Percentiles rank a stretch among this genome's conserved stretches.
Evolutionary conservation across 768 basidiomycete species (phyloP).

Genomic region (Boletus reticuloceps): DNA sequence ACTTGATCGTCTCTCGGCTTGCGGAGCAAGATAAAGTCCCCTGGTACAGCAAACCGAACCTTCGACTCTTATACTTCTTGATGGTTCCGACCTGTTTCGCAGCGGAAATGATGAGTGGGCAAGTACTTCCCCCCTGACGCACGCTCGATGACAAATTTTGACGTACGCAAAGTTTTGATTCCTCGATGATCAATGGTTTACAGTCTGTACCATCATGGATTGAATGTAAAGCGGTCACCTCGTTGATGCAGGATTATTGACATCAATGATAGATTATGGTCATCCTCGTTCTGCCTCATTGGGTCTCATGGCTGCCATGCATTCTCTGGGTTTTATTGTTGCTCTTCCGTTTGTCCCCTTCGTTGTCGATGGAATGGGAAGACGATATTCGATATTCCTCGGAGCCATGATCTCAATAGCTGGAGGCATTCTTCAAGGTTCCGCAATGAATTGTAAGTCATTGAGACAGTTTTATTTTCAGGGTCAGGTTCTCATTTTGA

Average conservation of each 20-base stretch:
- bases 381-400: constrained; percentile 9
- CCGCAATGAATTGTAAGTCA: constrained; percentile 8
- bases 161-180: constrained; percentile 16
- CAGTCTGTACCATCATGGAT: constrained; percentile 60
- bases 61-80: constrained; percentile 52
- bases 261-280: constrained; percentile 43
- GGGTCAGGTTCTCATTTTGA: background rate
- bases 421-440: constrained; percentile 8
- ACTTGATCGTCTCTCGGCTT: constrained; percentile 19
- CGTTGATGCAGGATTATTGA: background rate
- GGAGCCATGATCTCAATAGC: constrained; percentile 4
- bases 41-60: constrained; percentile 62
- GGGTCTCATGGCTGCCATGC: constrained; percentile 57
- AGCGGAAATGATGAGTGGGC: constrained; percentile 13
- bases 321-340: constrained; percentile 54
- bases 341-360: constrained; percentile 41
- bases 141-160: background rate
- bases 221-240: constrained; percentile 38
- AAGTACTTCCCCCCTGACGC: background rate
- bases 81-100: constrained; percentile 41
- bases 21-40: constrained; percentile 40
- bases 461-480: too few relatives aligned
- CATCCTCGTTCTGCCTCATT: constrained; percentile 51
- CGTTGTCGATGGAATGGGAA: constrained; percentile 7
- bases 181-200: constrained; percentile 61